These are phyloP conservation scores for Auriscalpium orientale DNA, from an alignment of 768 basidiomycete species.

Conservation along the genomic window DNA sequence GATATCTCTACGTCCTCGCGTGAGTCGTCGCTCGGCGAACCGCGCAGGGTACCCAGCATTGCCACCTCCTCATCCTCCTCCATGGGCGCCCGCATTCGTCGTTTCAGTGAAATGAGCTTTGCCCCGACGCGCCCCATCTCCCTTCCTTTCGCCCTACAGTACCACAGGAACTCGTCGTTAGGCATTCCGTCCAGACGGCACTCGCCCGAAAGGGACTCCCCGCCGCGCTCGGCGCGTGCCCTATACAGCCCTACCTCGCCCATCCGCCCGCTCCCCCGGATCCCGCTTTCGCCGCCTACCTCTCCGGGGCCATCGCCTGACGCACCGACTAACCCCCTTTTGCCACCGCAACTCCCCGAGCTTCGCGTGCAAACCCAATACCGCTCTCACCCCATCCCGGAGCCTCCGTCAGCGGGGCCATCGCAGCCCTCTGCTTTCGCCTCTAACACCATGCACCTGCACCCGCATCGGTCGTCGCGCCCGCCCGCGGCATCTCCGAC, in stretches of 20 bases:
- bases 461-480: constrained; percentile 13
- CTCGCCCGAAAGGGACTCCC: background rate
- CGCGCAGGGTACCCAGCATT: background rate
- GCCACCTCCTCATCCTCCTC: constrained; percentile 8
- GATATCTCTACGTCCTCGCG: constrained; percentile 12
- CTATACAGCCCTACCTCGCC: background rate
- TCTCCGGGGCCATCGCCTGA: background rate
- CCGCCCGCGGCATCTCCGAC: constrained; percentile 22
- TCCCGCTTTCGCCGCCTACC: background rate
- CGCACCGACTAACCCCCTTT: background rate
- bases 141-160: constrained; percentile 13
- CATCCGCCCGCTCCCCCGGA: constrained; percentile 3
- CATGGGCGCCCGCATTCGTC: background rate
- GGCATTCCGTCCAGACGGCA: background rate
- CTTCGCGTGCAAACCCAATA: constrained; percentile 9
- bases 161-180: background rate
- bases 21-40: background rate
- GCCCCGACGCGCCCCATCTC: constrained; percentile 8
- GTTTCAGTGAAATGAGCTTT: background rate
- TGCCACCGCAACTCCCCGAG: constrained; percentile 1
- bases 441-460: constrained; percentile 14
- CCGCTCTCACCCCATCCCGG: background rate
- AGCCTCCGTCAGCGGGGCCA: background rate
- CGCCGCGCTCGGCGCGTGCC: background rate
- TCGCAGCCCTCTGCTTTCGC: background rate